Percentiles rank a stretch among this genome's conserved stretches.
These are phyloP conservation scores for Fusarium succisae DNA, from an alignment of 2,329 filamentous ascomycete genomes.

Conservation along the genomic window DNA sequence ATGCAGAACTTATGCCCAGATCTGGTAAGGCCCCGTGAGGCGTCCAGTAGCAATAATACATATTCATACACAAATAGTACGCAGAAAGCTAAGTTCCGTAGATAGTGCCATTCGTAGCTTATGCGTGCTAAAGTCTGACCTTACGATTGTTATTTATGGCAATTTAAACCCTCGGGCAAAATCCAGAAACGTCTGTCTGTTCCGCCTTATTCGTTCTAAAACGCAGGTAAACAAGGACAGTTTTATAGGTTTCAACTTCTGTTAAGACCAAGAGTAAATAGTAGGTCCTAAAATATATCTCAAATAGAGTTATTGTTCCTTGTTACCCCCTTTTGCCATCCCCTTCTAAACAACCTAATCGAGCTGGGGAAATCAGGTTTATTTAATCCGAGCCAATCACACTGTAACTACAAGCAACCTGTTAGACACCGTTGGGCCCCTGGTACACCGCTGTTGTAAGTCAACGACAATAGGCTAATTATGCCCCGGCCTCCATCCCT, in stretches of 20 bases:
- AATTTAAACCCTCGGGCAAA: fast-evolving
- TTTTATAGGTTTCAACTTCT: fast-evolving
- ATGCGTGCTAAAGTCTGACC: not conserved
- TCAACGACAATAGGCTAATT: not conserved
- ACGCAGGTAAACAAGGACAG: fast-evolving
- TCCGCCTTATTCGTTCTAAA: fast-evolving
- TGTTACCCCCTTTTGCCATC: not conserved
- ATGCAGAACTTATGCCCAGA: not conserved
- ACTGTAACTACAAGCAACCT: fast-evolving
- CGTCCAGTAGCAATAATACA: not conserved
- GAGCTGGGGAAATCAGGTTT: not conserved
- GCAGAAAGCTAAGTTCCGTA: not conserved
- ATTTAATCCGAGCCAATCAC: no score
- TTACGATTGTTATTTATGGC: fast-evolving
- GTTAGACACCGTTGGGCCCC: fast-evolving
- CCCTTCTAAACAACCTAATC: not conserved
- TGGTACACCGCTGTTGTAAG: not conserved
- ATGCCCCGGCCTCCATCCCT: not conserved
- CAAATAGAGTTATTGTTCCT: not conserved
- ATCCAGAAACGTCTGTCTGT: no score
- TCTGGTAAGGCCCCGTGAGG: fast-evolving
- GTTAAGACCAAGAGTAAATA: fast-evolving
- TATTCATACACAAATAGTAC: fast-evolving
- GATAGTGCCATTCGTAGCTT: not conserved
- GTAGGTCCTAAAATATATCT: fast-evolving